Percentiles rank a stretch among this genome's conserved stretches.
Conservation (phyloP, 495 filamentous ascomycete genomes). For the Daldinia caldariorum region DNA sequence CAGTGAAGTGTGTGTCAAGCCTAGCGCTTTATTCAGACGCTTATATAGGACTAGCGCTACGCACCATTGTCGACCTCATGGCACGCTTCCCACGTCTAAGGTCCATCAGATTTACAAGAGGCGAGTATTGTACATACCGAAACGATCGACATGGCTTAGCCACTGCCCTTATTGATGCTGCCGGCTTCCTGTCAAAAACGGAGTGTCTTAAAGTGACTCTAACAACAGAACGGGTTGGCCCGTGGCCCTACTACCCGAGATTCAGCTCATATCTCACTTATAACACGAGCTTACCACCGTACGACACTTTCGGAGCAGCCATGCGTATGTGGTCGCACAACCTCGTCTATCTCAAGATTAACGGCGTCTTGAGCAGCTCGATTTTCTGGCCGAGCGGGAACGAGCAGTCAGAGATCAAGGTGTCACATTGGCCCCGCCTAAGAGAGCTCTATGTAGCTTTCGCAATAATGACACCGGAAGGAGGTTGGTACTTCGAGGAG, state of each 20-base stretch:
- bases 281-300: not conserved
- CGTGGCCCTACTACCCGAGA: no score
- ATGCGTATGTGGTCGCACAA: conserved; percentile 7
- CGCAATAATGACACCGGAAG: not conserved
- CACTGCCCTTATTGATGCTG: not conserved
- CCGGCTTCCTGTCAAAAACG: not conserved
- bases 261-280: no score
- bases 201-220: not conserved
- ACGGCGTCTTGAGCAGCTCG: not conserved
- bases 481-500: not conserved
- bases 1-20: not conserved
- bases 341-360: not conserved
- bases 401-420: not conserved
- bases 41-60: not conserved
- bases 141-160: not conserved
- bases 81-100: not conserved
- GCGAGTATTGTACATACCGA: not conserved
- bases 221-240: no score
- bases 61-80: not conserved
- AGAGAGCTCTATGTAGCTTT: not conserved
- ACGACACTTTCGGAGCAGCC: conserved; percentile 4
- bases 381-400: conserved; percentile 12
- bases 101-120: not conserved
- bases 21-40: not conserved
- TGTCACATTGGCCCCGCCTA: not conserved